A percentile compares a stretch with the other conserved stretches of the same genome.
Conservation (phyloP, 129 eudicot genomes). For the Flaveria linearis region DNA sequence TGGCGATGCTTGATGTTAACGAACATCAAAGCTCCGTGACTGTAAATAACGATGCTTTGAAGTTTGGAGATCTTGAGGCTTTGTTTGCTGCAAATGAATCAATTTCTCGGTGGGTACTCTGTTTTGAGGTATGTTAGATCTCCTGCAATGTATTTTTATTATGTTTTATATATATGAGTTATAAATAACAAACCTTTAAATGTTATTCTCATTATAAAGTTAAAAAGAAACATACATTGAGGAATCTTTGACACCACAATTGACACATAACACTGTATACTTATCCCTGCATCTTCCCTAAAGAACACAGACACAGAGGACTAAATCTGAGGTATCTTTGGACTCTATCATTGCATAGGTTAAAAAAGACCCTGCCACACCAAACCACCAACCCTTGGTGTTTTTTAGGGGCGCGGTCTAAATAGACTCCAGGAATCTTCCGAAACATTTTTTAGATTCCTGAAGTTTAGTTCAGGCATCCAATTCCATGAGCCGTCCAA, state of each 20-base stretch:
- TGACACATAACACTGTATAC: slow-evolving; percentile 21
- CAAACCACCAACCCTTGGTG: slow-evolving; percentile 30
- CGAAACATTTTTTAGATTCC: slow-evolving; percentile 20
- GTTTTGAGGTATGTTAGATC: neutral
- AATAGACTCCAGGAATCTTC: slow-evolving; percentile 24
- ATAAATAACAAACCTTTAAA: slow-evolving; percentile 15
- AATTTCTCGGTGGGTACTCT: too few species aligned
- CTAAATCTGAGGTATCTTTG: slow-evolving; percentile 22
- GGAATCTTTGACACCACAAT: slow-evolving; percentile 37
- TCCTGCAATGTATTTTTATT: neutral
- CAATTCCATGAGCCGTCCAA: slow-evolving; percentile 28
- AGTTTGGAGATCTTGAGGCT: too few species aligned
- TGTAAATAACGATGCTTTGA: too few species aligned
- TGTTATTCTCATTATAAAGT: slow-evolving; percentile 33
- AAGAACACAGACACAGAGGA: neutral
- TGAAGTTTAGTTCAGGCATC: slow-evolving; percentile 31
- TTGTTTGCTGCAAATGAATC: too few species aligned
- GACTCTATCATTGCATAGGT: slow-evolving; percentile 19
- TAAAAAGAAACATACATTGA: slow-evolving; percentile 33
- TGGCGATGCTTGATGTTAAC: too few species aligned
- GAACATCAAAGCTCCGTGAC: too few species aligned
- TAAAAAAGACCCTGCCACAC: slow-evolving; percentile 39
- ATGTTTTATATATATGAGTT: too few species aligned
- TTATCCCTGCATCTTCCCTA: slow-evolving; percentile 27
- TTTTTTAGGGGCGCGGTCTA: slow-evolving; percentile 36